Conservation (phyloP, 225 moss, liverwort and hornwort species). For the Polytrichum commune region DNA sequence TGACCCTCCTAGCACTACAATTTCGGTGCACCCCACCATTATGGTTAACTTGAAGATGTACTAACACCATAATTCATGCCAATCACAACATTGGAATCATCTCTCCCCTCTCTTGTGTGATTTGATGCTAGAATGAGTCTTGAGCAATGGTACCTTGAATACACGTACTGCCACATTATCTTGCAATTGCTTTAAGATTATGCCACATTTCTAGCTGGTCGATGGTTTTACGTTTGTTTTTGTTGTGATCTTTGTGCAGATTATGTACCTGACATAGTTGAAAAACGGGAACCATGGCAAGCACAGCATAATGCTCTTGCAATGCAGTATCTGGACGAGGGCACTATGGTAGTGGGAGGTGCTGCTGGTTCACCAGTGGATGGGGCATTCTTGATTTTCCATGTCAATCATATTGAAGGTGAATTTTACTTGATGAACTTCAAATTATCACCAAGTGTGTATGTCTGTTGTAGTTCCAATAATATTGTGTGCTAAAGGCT, state of each 20-base stretch:
- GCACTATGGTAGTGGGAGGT: constrained; percentile 44
- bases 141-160: no score
- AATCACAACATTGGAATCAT: no score
- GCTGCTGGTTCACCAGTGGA: constrained; percentile 43
- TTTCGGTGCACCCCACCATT: no score
- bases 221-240: background rate
- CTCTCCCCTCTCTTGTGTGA: no score
- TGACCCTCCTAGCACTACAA: no score
- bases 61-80: no score
- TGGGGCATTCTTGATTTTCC: constrained; percentile 42
- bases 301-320: constrained; percentile 39
- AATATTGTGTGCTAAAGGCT: background rate
- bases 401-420: constrained; percentile 42
- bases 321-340: constrained; percentile 29
- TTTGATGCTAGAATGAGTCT: no score
- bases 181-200: no score
- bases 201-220: background rate
- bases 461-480: background rate
- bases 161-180: no score
- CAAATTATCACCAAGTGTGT: no score
- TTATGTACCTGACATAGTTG: constrained; percentile 44
- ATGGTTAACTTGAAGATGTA: no score
- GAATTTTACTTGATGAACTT: no score
- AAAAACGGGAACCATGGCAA: constrained; percentile 37
- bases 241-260: constrained; percentile 14